Evolutionary conservation across 495 filamentous ascomycete genomes (phyloP).

Genomic region (Trichoderma gamsii): DNA sequence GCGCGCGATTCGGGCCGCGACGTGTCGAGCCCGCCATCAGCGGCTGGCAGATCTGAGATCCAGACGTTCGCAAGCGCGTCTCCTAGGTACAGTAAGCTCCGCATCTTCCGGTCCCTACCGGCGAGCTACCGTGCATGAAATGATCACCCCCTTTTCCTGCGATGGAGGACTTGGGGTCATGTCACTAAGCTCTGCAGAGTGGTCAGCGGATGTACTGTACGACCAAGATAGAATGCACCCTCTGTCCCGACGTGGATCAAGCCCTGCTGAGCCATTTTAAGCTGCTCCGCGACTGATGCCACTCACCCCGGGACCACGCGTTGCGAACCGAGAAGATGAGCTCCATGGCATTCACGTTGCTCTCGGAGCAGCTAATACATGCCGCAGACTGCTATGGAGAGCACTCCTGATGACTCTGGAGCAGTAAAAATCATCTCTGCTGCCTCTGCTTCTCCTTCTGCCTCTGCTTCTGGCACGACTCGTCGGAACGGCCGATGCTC

Average conservation of each 20-base stretch:
- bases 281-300: not conserved
- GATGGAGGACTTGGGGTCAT: not conserved
- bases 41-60: conserved; percentile 5
- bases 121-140: not conserved
- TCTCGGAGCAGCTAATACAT: too few relatives aligned
- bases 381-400: too few relatives aligned
- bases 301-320: not conserved
- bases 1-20: conserved; percentile 1
- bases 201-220: too few relatives aligned
- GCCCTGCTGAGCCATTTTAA: not conserved
- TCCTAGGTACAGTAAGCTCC: not conserved
- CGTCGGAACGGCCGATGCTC: not conserved
- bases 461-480: not conserved
- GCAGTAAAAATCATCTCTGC: not conserved
- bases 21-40: conserved; percentile 8
- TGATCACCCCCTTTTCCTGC: not conserved
- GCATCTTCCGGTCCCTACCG: conserved; percentile 7
- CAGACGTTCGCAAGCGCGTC: conserved; percentile 6
- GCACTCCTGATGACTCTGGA: not conserved
- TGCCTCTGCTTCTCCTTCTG: not conserved
- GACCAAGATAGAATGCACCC: too few relatives aligned
- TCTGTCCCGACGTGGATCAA: too few relatives aligned
- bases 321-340: not conserved
- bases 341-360: too few relatives aligned
- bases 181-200: not conserved